phyloP scores from a whole-genome alignment of 2,329 filamentous ascomycete genomes.

The Exophiala alcalophila region DNA sequence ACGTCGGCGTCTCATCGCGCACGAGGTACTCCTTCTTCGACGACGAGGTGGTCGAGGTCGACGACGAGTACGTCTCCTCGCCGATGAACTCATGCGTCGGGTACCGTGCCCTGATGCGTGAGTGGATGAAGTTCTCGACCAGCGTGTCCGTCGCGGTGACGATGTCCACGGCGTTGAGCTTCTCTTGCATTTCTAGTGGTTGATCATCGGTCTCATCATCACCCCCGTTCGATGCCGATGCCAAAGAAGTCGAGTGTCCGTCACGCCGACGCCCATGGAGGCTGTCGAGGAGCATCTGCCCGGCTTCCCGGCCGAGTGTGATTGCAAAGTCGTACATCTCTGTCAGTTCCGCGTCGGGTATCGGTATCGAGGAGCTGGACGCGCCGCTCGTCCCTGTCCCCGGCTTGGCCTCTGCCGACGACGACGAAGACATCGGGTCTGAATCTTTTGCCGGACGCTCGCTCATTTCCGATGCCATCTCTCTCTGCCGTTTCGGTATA shows the following conservation, averaged over 20 bases:
- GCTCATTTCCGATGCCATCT: too few relatives aligned
- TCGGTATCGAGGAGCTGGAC: too few relatives aligned
- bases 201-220: too few relatives aligned
- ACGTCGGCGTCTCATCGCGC: constrained; percentile 57
- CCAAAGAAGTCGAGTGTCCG: too few relatives aligned
- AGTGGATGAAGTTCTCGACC: constrained; percentile 68
- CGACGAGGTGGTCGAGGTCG: too few relatives aligned
- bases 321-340: constrained; percentile 69
- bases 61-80: constrained; percentile 72
- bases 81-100: constrained; percentile 72
- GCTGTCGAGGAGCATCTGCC: constrained; percentile 63
- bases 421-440: too few relatives aligned
- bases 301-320: constrained; percentile 67
- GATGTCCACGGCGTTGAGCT: constrained; percentile 73
- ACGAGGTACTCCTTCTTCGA: constrained; percentile 71
- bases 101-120: constrained; percentile 57
- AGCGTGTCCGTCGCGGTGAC: constrained; percentile 75
- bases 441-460: too few relatives aligned
- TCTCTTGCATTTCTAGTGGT: constrained; percentile 54
- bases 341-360: constrained; percentile 50
- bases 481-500: too few relatives aligned
- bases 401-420: too few relatives aligned
- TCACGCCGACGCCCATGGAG: constrained; percentile 54
- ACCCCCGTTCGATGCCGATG: too few relatives aligned
- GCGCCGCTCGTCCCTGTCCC: too few relatives aligned